Percentiles rank a stretch among this genome's conserved stretches.
These are phyloP conservation scores for Pythium scleroteichum DNA, from an alignment of 352 stramenopile genomes.

Conservation along the genomic window DNA sequence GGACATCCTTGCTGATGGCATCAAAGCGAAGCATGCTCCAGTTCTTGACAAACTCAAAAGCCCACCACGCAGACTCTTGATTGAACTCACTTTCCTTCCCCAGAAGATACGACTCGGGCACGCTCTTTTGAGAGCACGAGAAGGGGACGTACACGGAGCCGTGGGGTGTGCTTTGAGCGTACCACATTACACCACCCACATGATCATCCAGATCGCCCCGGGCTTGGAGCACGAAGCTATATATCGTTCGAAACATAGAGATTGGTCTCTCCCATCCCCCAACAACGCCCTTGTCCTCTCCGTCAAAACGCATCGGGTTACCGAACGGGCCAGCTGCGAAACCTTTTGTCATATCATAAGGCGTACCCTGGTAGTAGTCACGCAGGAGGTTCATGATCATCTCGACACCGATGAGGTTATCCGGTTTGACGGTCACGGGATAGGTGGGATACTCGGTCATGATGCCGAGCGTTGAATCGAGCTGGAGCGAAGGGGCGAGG, in stretches of 20 bases:
- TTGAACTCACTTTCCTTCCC: constrained; percentile 60
- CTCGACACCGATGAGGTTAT: constrained; percentile 43
- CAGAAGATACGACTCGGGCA: constrained; percentile 49
- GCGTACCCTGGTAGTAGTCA: constrained; percentile 86
- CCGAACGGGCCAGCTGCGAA: constrained; percentile 85
- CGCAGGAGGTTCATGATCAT: constrained; percentile 74
- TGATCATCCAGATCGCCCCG: constrained; percentile 31
- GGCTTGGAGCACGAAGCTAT: constrained; percentile 64
- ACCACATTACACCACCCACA: constrained; percentile 52
- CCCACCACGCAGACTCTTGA: constrained; percentile 59
- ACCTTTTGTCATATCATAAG: constrained; percentile 76
- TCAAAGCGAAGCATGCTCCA: constrained; percentile 69
- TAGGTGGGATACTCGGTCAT: constrained; percentile 51
- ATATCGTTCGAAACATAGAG: constrained; percentile 85
- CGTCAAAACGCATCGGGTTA: constrained; percentile 76
- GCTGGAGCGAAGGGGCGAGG: constrained; percentile 54
- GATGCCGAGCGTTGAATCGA: constrained; percentile 43
- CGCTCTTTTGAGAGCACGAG: constrained; percentile 35
- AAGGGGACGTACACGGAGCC: constrained; percentile 62
- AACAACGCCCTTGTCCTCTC: constrained; percentile 36
- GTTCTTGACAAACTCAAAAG: constrained; percentile 78
- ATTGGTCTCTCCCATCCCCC: constrained; percentile 85
- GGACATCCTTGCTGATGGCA: constrained; percentile 48
- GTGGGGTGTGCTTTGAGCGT: constrained; percentile 50
- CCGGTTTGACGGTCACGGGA: constrained; percentile 73